phyloP scores from a whole-genome alignment of 2,329 filamentous ascomycete genomes.

The Camptophora hylomeconis region DNA sequence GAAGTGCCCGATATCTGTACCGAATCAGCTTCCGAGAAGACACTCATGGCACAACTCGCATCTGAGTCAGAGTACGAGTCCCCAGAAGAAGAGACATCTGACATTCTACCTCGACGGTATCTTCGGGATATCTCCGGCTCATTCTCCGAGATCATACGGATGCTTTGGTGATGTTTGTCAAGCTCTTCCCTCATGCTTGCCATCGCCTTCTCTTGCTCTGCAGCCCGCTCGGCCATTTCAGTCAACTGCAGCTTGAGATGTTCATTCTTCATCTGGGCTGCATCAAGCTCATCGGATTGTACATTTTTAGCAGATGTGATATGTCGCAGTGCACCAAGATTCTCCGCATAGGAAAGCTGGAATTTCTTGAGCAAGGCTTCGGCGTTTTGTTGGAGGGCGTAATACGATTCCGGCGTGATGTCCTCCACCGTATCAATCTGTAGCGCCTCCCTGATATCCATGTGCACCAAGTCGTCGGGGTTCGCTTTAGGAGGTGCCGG shows the following conservation, averaged over 20 bases:
- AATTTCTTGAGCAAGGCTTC: conserved; percentile 41
- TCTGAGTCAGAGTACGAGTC: conserved; percentile 50
- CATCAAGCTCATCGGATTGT: conserved; percentile 48
- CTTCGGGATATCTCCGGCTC: not conserved
- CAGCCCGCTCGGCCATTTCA: conserved; percentile 42
- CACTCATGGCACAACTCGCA: conserved; percentile 37
- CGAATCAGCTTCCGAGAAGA: conserved; percentile 30
- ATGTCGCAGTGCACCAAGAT: conserved; percentile 37
- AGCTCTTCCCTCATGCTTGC: conserved; percentile 30
- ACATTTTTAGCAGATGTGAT: conserved; percentile 42
- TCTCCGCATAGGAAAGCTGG: conserved; percentile 43
- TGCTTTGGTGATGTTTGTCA: conserved; percentile 16
- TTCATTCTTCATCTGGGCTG: conserved; percentile 42
- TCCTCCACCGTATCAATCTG: conserved; percentile 39
- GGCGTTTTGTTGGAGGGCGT: conserved; percentile 43
- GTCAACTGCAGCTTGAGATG: conserved; percentile 49
- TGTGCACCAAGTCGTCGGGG: conserved; percentile 37
- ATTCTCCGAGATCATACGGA: conserved; percentile 6
- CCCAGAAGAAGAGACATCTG: conserved; percentile 30
- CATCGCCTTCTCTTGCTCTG: conserved; percentile 45
- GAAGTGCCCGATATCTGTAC: conserved; percentile 8
- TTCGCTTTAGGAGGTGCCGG: conserved; percentile 19
- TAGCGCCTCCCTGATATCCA: conserved; percentile 41
- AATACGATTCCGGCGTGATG: conserved; percentile 40
- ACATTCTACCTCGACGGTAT: conserved; percentile 24